A percentile compares a stretch with the other conserved stretches of the same genome.
Conservation (phyloP, 2,329 filamentous ascomycete genomes). For the Onygenales sp. region DNA sequence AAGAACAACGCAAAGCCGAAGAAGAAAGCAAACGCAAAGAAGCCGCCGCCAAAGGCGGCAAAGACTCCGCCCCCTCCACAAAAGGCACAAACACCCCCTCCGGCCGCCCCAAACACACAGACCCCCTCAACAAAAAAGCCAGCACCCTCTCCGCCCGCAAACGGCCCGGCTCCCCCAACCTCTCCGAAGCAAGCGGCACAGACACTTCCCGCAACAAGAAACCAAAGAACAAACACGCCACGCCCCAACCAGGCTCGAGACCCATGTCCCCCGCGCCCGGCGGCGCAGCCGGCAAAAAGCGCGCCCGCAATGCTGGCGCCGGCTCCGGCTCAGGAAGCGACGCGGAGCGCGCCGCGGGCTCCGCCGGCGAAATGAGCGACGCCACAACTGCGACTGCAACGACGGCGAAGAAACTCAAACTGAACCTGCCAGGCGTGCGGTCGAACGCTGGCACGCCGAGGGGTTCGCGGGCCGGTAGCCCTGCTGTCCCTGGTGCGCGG, state of each 20-base stretch:
- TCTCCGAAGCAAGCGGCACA: constrained; percentile 85
- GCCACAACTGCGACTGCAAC: constrained; percentile 30
- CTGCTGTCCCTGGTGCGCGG: constrained; percentile 16
- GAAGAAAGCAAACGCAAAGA: constrained; percentile 47
- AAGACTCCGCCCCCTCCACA: constrained; percentile 45
- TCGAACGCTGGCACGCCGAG: constrained; percentile 35
- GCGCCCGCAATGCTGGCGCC: constrained; percentile 24
- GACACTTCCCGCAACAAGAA: constrained; percentile 71
- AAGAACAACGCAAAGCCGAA: constrained; percentile 50
- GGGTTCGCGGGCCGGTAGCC: constrained; percentile 37
- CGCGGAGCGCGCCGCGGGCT: constrained; percentile 43
- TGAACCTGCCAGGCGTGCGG: constrained; percentile 31
- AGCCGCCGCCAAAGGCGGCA: constrained; percentile 39
- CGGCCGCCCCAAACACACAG: constrained; percentile 45
- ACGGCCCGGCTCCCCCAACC: constrained; percentile 73
- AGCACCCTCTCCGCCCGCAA: constrained; percentile 53
- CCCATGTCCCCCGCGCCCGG: constrained; percentile 50
- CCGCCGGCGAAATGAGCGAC: constrained; percentile 37
- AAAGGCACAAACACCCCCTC: constrained; percentile 64
- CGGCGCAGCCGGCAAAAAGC: constrained; percentile 41
- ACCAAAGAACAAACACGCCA: constrained; percentile 56
- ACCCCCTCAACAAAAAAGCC: constrained; percentile 40
- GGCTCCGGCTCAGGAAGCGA: constrained; percentile 45
- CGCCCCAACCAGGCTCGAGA: constrained; percentile 39
- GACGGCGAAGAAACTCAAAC: constrained; percentile 39